Conservation (phyloP, 352 stramenopile species). For the Phytophthora boehmeriae region DNA sequence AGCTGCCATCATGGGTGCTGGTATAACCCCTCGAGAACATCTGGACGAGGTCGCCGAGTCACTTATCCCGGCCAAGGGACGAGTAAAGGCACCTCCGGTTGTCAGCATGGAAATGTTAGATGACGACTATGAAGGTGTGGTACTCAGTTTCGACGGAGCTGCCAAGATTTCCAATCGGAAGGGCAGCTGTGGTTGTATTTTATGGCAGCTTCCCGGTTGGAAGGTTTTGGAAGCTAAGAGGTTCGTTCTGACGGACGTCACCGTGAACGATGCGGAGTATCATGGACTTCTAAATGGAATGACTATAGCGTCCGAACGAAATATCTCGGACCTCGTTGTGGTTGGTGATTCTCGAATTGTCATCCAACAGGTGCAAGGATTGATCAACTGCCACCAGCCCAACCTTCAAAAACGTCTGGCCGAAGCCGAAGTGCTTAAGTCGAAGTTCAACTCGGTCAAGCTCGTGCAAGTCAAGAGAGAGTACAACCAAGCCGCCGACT, state of each 20-base stretch:
- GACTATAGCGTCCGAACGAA: neutral
- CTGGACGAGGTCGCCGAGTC: too few relatives aligned
- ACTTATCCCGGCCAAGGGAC: too few relatives aligned
- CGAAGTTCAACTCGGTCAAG: neutral
- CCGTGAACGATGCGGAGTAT: conserved; percentile 9
- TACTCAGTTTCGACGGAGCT: too few relatives aligned
- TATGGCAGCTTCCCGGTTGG: conserved; percentile 2
- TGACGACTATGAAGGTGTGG: too few relatives aligned
- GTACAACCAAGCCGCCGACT: conserved; percentile 2
- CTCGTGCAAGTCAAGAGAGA: neutral
- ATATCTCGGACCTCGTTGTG: neutral
- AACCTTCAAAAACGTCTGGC: neutral
- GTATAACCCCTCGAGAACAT: too few relatives aligned
- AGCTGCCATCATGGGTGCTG: too few relatives aligned
- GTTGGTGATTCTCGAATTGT: neutral
- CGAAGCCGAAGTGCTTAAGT: neutral
- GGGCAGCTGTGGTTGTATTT: neutral
- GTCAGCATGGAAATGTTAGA: too few relatives aligned
- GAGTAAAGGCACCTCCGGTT: too few relatives aligned
- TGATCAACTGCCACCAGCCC: conserved; percentile 5
- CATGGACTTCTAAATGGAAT: conserved; percentile 1
- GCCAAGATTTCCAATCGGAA: too few relatives aligned
- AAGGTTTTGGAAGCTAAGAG: neutral
- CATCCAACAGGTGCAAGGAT: conserved; percentile 1
- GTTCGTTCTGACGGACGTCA: neutral